Evolutionary conservation across 2,329 filamentous ascomycete genomes (phyloP).

Genomic region (Celoporthe dispersa): DNA sequence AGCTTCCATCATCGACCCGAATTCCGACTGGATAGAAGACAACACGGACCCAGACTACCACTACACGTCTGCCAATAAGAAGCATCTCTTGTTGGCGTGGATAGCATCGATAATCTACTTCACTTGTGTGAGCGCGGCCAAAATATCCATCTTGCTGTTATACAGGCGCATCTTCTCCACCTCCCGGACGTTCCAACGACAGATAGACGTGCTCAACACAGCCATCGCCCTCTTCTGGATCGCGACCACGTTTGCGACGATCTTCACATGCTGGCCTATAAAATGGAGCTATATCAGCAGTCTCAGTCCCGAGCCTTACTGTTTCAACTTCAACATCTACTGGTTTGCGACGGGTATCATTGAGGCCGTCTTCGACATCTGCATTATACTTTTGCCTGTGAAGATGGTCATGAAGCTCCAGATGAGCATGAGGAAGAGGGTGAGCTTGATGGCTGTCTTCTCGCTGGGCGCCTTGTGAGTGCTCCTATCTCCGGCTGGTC

Average conservation of each 20-base stretch:
- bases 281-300: slow-evolving; percentile 31
- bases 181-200: slow-evolving; percentile 33
- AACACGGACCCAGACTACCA: slow-evolving; percentile 20
- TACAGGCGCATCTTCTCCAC: slow-evolving; percentile 40
- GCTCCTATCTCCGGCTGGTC: too few relatives aligned
- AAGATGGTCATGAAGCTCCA: slow-evolving; percentile 14
- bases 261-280: slow-evolving; percentile 35
- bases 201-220: slow-evolving; percentile 29
- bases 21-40: slow-evolving; percentile 19
- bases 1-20: slow-evolving; percentile 17
- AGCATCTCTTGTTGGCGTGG: slow-evolving; percentile 30
- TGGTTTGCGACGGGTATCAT: slow-evolving; percentile 27
- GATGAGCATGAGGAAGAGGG: slow-evolving; percentile 12
- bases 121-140: slow-evolving; percentile 36
- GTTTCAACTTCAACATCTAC: slow-evolving; percentile 36
- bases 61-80: slow-evolving; percentile 24
- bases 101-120: slow-evolving; percentile 38
- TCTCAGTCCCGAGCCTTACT: slow-evolving; percentile 32
- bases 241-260: slow-evolving; percentile 28
- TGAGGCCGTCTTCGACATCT: slow-evolving; percentile 17
- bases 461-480: background rate
- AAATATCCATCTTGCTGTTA: slow-evolving; percentile 39
- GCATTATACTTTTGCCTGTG: slow-evolving; percentile 15
- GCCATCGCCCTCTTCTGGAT: slow-evolving; percentile 34
- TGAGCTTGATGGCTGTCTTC: slow-evolving; percentile 3